Conservation (phyloP, 1,139 yeast species). For the Scheffersomyces segobiensis region DNA sequence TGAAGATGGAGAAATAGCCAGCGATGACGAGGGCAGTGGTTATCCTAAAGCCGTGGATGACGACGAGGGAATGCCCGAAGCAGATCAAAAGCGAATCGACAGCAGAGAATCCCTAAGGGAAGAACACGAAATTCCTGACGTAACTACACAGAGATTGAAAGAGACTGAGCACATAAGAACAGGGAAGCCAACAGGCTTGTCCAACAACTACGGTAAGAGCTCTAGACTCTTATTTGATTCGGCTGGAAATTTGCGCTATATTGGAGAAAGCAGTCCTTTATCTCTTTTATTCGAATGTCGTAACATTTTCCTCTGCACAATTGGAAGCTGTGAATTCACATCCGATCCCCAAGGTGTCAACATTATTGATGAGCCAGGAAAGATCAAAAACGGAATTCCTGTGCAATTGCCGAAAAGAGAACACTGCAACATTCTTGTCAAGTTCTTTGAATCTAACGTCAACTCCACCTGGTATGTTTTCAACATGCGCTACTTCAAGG, state of each 20-base stretch:
- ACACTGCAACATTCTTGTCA: conserved; percentile 12
- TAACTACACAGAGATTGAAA: neutral
- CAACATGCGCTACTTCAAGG: conserved; percentile 26
- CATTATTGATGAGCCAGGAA: conserved; percentile 18
- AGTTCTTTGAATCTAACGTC: conserved; percentile 17
- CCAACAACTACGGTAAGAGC: conserved; percentile 18
- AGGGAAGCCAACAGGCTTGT: conserved; percentile 9
- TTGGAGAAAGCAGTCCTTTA: conserved; percentile 30
- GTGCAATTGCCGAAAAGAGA: conserved; percentile 15
- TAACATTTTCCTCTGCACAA: conserved; percentile 18
- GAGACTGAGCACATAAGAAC: neutral
- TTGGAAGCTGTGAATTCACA: conserved; percentile 14
- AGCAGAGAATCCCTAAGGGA: neutral
- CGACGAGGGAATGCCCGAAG: conserved; percentile 3
- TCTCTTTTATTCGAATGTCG: conserved; percentile 25
- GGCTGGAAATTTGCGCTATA: conserved; percentile 22
- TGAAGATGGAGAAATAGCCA: conserved; percentile 4
- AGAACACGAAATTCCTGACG: conserved; percentile 3
- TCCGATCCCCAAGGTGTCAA: conserved; percentile 15
- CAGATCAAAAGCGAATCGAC: conserved; percentile 1
- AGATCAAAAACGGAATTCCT: conserved; percentile 8
- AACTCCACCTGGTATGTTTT: conserved; percentile 24
- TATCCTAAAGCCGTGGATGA: neutral
- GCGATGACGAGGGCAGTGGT: neutral
- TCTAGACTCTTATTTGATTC: conserved; percentile 20